phyloP scores from a whole-genome alignment of 495 filamentous ascomycete species.

The Wilcoxina mikolae region DNA sequence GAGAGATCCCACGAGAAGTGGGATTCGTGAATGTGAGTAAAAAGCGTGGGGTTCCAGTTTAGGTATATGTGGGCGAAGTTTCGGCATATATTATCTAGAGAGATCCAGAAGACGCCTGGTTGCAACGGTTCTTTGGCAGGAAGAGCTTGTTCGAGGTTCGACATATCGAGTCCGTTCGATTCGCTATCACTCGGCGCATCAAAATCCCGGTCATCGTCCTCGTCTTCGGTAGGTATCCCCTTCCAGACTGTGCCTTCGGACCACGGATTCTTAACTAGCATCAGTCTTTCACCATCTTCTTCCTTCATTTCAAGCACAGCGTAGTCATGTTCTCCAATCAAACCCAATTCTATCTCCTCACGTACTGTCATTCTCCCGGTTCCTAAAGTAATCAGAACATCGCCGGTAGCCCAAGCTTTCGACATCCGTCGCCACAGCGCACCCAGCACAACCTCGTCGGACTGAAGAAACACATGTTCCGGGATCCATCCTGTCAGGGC shows the following conservation, averaged over 20 bases:
- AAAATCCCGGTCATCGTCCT: conserved; percentile 10
- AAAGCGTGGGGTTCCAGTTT: conserved; percentile 90
- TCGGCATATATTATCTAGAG: conserved; percentile 65
- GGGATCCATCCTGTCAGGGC: conserved; percentile 91
- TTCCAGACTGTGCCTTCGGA: conserved; percentile 61
- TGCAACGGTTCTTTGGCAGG: conserved; percentile 22
- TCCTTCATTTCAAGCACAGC: conserved; percentile 70
- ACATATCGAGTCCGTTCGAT: conserved; percentile 1
- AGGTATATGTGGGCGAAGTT: conserved; percentile 90
- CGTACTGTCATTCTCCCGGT: conserved; percentile 61
- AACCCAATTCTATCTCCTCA: conserved; percentile 64
- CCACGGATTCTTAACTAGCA: conserved; percentile 95
- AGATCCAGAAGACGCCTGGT: conserved; percentile 81
- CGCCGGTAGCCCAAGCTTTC: conserved; percentile 56
- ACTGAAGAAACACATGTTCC: conserved; percentile 80
- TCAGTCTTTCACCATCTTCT: conserved; percentile 42
- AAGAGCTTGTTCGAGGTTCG: not conserved
- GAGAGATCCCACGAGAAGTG: conserved; percentile 81
- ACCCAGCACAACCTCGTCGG: conserved; percentile 57
- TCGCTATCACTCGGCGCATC: conserved; percentile 9
- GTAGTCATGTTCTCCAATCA: conserved; percentile 87
- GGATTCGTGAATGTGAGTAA: conserved; percentile 63
- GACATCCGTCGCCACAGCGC: conserved; percentile 66
- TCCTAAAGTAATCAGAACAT: conserved; percentile 79
- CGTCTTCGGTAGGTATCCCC: conserved; percentile 27